Evolutionary conservation across 768 basidiomycete species (phyloP).

Genomic region (Sporobolomyces roseus): DNA sequence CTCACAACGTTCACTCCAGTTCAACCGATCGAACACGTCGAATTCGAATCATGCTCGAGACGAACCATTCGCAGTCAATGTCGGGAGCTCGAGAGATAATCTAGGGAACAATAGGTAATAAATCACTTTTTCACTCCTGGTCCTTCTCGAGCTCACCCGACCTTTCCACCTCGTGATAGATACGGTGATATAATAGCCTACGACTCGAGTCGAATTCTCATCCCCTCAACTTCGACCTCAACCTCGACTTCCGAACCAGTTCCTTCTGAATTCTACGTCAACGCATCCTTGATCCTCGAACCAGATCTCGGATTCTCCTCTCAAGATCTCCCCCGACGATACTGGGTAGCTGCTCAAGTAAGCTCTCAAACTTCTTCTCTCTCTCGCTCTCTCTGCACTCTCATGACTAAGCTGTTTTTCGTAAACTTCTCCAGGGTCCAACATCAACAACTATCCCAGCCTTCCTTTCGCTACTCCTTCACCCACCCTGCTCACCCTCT

Average conservation of each 20-base stretch:
- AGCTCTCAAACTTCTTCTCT: background rate
- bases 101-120: constrained; percentile 27
- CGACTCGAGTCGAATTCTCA: constrained; percentile 71
- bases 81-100: background rate
- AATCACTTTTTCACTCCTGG: background rate
- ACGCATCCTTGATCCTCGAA: constrained; percentile 82
- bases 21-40: too few relatives aligned
- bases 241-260: too few relatives aligned
- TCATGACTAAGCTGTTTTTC: background rate
- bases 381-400: background rate
- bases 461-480: constrained; percentile 67
- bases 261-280: constrained; percentile 59
- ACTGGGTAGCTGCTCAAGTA: constrained; percentile 76
- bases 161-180: constrained; percentile 43
- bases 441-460: constrained; percentile 65
- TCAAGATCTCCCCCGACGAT: constrained; percentile 53
- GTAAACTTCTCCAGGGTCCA: constrained; percentile 55
- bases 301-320: constrained; percentile 53
- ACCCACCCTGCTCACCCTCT: constrained; percentile 37
- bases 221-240: constrained; percentile 44
- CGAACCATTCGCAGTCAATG: too few relatives aligned
- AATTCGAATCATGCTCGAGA: too few relatives aligned
- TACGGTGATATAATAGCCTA: constrained; percentile 73
- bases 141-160: background rate
- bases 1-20: background rate